Base-by-base conservation (phyloP, 164 flowering plant genomes). In the Dillenia suffruticosa region DNA sequence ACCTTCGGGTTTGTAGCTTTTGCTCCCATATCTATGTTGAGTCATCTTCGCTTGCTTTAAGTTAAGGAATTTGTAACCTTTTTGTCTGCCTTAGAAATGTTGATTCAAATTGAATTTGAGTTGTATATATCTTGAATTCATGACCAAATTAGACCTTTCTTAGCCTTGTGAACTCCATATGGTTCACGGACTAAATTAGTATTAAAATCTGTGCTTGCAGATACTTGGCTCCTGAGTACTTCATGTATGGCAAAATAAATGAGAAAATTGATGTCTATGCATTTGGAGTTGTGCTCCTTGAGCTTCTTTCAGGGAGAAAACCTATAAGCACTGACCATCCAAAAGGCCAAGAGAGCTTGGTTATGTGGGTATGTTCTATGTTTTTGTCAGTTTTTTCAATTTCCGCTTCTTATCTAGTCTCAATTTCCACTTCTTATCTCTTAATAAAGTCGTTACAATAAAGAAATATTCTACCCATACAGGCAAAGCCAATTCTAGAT, bases 171-270 rank as follows among this genome's bases (percentile, higher is more conserved):
- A 32, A 32, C 44, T 53, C 49, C 50, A 2, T 40, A 7, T 58
- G 9, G n/a, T 22, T 9, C n/a, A 2, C 51, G 46, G 26, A 49
- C 50, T 47, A 50, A 52, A 54, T 51, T 53, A 57, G n/a, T 59
- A 15, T 44, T 19, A 64, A 15, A 44, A 58, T 11, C 50, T 73
- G 54, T 59, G 57, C 44, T 50, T 65, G 77, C 83, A 94, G 98
- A 53, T 94, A 94, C 72, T 72, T 94, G 84, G 99, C 99, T 74
- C 99, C 99, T 12, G 99, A 94, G 51, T 89, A 94, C 74, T 89
- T 94, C 77, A 89, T 91, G 99, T 80, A 86, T 70, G 99, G 96
- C 15, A 86, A 86, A 77, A 82, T 89, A 44, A 85, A 82, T 63
- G 85, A 94, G 14, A 94, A 94, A 71, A 72, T 94, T 64, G 99